These are phyloP conservation scores for Lathyrus sativus DNA, from an alignment of 306 rosid species.

Conservation along the genomic window DNA sequence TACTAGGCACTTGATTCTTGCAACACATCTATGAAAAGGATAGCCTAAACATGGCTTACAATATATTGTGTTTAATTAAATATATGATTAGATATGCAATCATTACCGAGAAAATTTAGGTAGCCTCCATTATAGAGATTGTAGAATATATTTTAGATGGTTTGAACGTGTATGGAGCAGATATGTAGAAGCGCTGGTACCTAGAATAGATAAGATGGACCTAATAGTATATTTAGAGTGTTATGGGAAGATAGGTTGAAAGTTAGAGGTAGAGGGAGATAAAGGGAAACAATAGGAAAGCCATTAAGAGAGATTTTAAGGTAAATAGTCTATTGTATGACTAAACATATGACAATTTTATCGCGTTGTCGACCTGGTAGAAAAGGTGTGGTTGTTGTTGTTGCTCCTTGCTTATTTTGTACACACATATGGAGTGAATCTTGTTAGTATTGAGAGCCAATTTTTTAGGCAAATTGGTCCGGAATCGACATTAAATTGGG, in stretches of 20 bases:
- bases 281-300: not conserved
- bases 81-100: not conserved
- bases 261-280: not conserved
- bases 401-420: not conserved
- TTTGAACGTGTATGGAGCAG: not conserved
- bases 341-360: too few relatives aligned
- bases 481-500: not conserved
- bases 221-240: not conserved
- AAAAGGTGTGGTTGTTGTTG: not conserved
- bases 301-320: too few relatives aligned
- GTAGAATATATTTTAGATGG: constrained; percentile 1
- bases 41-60: not conserved
- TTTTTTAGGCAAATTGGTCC: not conserved
- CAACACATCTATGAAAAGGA: not conserved
- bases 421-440: not conserved
- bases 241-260: not conserved
- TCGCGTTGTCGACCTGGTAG: too few relatives aligned
- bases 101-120: not conserved
- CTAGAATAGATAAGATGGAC: not conserved
- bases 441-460: not conserved
- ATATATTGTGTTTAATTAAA: not conserved
- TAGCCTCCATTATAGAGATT: not conserved
- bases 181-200: not conserved
- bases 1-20: not conserved
- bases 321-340: too few relatives aligned